Evolutionary conservation across 192 early-diverging fungal species (phyloP), one percentile per base, ranked within the genome.

Genomic region (Backusella mclennaniae): DNA sequence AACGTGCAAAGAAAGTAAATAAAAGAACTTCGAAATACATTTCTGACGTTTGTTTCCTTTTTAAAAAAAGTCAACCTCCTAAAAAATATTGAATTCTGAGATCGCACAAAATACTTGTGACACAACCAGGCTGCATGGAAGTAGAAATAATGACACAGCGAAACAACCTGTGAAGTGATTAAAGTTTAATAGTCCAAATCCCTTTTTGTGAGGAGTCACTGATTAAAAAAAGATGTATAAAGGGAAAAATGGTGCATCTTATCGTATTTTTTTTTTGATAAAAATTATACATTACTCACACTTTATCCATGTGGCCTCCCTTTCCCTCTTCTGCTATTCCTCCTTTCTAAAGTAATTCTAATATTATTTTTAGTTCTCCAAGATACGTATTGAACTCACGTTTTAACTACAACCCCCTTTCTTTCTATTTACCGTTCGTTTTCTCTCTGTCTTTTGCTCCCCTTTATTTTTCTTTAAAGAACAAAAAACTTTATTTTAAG

Each of bases 251-350:
- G 12, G 11, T 63, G 26, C 23, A 26, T 26, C 26, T 59, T 59
- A 59, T 59, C 56, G 19, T 3, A 59, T 3, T 11, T 26, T 59
- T 59, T 59, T 17, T 46, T 49, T 38, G 38, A 9, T 49, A 49
- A 14, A 0, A 29, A 3, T 3, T 21, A 56, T 21, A 56, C 21
- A 21, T 23, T 23, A 56, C 6, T n/a, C 23, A 29, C 12, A 63
- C 56, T 63, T 63, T 63, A 63, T 63, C 56, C 56, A 63, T 63
- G 56, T 63, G 56, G 56, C 23, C 56, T 63, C 56, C 56, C 56
- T 63, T 63, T 26, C 23, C 56, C 26, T 49, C 46, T 49, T 49
- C 17, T 49, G 19, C 17, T 7, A 15, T n/a, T 49, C 46, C 56
- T 63, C 56, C 56, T 63, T 63, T n/a, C 26, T 29, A 63, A 12